These are phyloP conservation scores for Monsonia emarginata DNA, from an alignment of 441 rosid species.

Conservation along the genomic window DNA sequence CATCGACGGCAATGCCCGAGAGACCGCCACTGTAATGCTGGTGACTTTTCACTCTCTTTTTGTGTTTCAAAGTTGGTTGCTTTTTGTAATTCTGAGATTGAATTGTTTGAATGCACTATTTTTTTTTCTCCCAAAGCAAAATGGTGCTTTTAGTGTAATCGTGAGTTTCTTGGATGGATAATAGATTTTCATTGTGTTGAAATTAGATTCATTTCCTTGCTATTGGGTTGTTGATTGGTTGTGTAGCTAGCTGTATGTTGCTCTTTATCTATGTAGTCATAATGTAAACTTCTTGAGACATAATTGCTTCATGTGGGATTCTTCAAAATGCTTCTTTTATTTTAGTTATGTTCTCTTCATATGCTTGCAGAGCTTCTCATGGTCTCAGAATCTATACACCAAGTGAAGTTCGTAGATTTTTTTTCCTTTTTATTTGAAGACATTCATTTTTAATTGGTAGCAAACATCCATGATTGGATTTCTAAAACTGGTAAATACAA, in stretches of 20 bases:
- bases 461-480: too few species aligned
- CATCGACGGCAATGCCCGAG: constrained; percentile 46
- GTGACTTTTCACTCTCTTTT: constrained; percentile 24
- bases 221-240: not conserved
- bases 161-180: not conserved
- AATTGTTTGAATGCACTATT: not conserved
- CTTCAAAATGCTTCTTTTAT: too few species aligned
- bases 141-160: not conserved
- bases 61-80: not conserved
- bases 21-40: constrained; percentile 58
- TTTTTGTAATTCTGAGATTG: not conserved
- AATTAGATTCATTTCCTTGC: not conserved
- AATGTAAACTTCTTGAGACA: too few species aligned
- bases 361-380: too few species aligned
- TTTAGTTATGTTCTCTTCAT: too few species aligned
- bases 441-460: not conserved
- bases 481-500: too few species aligned
- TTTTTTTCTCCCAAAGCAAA: not conserved
- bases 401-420: too few species aligned
- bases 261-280: too few species aligned
- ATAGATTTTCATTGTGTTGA: not conserved
- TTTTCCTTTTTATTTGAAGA: too few species aligned
- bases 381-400: too few species aligned
- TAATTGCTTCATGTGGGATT: too few species aligned
- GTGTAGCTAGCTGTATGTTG: not conserved